These are phyloP conservation scores for Rutstroemia sydowiana DNA, from an alignment of 2,329 filamentous ascomycete species.

Conservation along the genomic window DNA sequence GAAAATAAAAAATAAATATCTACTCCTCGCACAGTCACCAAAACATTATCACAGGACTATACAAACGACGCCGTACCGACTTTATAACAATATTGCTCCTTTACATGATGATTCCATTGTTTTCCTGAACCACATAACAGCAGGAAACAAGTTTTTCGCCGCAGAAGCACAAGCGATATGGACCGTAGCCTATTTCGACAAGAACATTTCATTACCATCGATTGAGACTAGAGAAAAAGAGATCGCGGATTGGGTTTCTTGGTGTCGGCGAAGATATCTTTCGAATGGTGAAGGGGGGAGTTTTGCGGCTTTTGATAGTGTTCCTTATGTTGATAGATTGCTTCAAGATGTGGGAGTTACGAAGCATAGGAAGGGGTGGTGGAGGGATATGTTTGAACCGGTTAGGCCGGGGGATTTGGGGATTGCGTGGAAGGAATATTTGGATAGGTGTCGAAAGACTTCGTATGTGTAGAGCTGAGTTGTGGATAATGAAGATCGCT, in stretches of 20 bases:
- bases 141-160: constrained; percentile 5
- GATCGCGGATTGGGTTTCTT: constrained; percentile 3
- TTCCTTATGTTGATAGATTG: constrained; percentile 1
- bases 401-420: not conserved
- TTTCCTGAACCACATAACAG: constrained; percentile 5
- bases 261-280: constrained; percentile 10
- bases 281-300: constrained; percentile 4
- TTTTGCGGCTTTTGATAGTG: constrained; percentile 3
- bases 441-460: no score
- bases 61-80: constrained; percentile 4
- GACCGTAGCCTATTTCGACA: constrained; percentile 8
- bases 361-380: constrained; percentile 5
- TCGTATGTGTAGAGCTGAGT: not conserved
- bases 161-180: constrained; percentile 10
- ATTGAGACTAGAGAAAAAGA: constrained; percentile 5
- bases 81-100: constrained; percentile 8
- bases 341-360: not conserved
- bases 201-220: not conserved
- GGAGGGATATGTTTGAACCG: constrained; percentile 1
- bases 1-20: constrained; percentile 1
- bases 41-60: constrained; percentile 3
- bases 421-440: not conserved
- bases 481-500: no score
- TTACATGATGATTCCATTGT: constrained; percentile 5
- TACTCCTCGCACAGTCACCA: constrained; percentile 8